Conservation (phyloP, 345 rosid genomes). For the Dimocarpus longan region DNA sequence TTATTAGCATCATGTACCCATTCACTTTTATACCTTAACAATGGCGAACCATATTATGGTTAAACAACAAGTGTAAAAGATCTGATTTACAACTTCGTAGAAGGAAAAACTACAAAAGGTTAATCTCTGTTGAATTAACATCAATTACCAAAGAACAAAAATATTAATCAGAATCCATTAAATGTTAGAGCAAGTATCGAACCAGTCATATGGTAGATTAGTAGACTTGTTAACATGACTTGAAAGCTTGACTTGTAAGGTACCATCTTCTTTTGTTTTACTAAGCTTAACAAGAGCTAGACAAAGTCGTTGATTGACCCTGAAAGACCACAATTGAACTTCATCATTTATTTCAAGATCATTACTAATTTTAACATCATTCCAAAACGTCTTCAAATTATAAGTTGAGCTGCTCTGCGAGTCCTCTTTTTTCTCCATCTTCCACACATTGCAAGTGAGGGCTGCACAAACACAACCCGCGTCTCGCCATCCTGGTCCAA, state of each 20-base stretch:
- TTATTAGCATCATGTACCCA: neutral
- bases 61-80: too few species aligned
- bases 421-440: neutral
- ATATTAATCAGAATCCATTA: too few species aligned
- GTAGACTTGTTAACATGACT: too few species aligned
- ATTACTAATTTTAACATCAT: neutral
- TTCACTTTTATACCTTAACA: too few species aligned
- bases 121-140: too few species aligned
- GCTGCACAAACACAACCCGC: neutral
- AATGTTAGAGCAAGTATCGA: too few species aligned
- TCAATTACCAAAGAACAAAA: too few species aligned
- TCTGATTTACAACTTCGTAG: too few species aligned
- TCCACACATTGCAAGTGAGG: neutral
- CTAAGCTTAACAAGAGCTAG: neutral
- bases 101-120: too few species aligned
- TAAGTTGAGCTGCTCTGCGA: neutral
- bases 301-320: neutral
- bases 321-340: slow-evolving; percentile 10
- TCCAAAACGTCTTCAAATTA: neutral
- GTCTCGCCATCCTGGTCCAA: neutral
- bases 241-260: too few species aligned
- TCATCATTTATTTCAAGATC: neutral
- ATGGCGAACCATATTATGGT: too few species aligned
- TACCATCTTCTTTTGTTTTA: neutral
- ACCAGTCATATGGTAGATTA: too few species aligned